Evolutionary conservation across 495 filamentous ascomycete species (phyloP).

Genomic region (Ramalina intermedia): DNA sequence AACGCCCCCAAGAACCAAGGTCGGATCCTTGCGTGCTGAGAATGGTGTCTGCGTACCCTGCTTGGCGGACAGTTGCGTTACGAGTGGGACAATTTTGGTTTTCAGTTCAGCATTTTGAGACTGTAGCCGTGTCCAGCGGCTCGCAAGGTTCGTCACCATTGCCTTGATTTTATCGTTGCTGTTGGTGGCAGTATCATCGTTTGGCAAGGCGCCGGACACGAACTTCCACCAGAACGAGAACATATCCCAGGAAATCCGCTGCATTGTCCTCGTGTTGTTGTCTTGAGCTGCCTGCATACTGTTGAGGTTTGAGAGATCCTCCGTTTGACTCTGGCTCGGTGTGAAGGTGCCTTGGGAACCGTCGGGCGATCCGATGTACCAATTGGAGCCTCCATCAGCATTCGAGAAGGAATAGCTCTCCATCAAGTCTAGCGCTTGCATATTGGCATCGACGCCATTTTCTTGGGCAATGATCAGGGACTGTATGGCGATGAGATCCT

Average conservation of each 20-base stretch:
- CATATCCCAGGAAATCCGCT: not conserved
- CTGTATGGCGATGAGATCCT: not conserved
- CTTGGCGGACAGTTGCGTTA: not conserved
- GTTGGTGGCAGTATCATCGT: not conserved
- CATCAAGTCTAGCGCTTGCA: not conserved
- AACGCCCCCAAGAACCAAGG: not conserved
- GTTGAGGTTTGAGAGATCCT: not conserved
- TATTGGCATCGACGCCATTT: not conserved
- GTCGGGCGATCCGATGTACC: not conserved
- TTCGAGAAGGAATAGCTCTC: not conserved
- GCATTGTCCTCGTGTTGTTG: not conserved
- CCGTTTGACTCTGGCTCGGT: not conserved
- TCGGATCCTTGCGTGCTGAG: not conserved
- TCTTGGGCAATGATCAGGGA: not conserved
- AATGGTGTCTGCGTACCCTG: no score
- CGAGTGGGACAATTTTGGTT: not conserved
- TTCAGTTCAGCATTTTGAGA: no score
- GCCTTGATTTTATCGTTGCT: not conserved
- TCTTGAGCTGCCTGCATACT: not conserved
- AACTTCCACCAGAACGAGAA: not conserved
- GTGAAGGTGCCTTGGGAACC: not conserved
- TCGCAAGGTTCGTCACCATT: not conserved
- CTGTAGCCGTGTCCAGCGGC: no score
- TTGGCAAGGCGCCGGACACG: no score
- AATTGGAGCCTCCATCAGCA: not conserved